Base-by-base conservation (phyloP, 495 filamentous ascomycete genomes). In the Chaetomium tenue region DNA sequence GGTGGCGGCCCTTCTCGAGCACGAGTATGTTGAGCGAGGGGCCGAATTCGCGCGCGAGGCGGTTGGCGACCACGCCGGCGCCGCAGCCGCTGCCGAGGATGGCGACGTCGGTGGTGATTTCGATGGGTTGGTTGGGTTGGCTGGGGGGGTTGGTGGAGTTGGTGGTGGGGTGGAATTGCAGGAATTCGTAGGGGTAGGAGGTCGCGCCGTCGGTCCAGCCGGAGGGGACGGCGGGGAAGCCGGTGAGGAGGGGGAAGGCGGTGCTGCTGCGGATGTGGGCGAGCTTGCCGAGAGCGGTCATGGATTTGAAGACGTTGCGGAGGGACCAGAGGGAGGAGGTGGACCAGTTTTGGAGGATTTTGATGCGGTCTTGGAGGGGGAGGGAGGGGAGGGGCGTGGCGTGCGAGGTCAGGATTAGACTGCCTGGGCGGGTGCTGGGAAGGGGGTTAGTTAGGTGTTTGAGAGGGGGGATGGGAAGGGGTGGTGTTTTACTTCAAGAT, bases 21-120 rank as follows among this genome's bases (percentile, higher is more conserved):
- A 97, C 91, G 4, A 96, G 72, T 23, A 96, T 91, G 9, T 77
- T 77, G 56, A 88, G 75, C n/a, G 86, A 89, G 3, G 85, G 42
- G 2, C 67, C 67, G 13, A 70, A 67, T 20, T 55, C 88, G 68
- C 91, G 87, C 13, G 92, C 87, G 5, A 97, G 77, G 28, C 88
- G 88, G 76, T 92, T 92, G 15, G 93, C 92, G 33, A 83, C 84
- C 0, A 96, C 92, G 0, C 81, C 90, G n/a, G 90, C 92, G 56
- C 93, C 93, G 68, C 90, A 93, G 20, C 93, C 93, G 58, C 89
- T 92, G 2, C 93, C 93, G 7, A 97, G 82, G 63, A 97, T 86
- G 18, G 95, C 86, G 2, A 95, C 87, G 71, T 97, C 93, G 5
- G 87, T 88, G 46, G 93, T 87, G 58, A 96, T 71, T 0, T 78